These are phyloP conservation scores for Xylariales sp. DNA, from an alignment of 2,329 filamentous ascomycete species.

Conservation along the genomic window DNA sequence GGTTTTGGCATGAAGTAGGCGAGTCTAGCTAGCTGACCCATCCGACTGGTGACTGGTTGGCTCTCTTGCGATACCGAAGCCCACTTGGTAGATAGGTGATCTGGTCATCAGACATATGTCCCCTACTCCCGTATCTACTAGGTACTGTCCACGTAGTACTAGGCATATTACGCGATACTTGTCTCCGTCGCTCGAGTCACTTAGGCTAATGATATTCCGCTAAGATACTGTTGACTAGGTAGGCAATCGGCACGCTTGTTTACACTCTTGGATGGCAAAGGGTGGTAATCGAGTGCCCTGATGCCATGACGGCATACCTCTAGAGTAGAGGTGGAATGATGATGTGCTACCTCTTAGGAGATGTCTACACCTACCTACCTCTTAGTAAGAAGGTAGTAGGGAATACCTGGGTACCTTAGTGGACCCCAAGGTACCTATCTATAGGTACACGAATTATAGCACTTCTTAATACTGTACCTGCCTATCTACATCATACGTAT, in stretches of 20 bases:
- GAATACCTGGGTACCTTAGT: neutral
- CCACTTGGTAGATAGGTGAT: conserved; percentile 19
- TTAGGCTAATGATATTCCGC: no score
- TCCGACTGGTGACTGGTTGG: conserved; percentile 32
- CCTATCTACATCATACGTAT: no score
- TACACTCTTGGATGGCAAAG: neutral
- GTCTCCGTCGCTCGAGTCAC: neutral
- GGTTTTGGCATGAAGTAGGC: conserved; percentile 11
- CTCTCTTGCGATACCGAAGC: conserved; percentile 23
- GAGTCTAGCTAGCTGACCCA: conserved; percentile 6
- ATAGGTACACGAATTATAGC: neutral
- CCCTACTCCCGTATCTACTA: conserved; percentile 13
- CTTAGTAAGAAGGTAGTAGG: neutral
- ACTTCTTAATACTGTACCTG: no score
- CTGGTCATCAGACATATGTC: conserved; percentile 25
- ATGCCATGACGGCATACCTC: neutral
- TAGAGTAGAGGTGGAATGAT: neutral
- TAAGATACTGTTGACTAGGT: neutral
- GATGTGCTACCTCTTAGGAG: neutral
- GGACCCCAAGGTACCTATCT: neutral
- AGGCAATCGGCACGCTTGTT: neutral
- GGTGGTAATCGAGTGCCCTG: neutral
- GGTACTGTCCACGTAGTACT: conserved; percentile 13
- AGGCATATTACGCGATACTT: conserved; percentile 11
- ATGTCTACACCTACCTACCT: no score